Conservation (phyloP, 768 basidiomycete genomes). For the Solioccasus polychromus region DNA sequence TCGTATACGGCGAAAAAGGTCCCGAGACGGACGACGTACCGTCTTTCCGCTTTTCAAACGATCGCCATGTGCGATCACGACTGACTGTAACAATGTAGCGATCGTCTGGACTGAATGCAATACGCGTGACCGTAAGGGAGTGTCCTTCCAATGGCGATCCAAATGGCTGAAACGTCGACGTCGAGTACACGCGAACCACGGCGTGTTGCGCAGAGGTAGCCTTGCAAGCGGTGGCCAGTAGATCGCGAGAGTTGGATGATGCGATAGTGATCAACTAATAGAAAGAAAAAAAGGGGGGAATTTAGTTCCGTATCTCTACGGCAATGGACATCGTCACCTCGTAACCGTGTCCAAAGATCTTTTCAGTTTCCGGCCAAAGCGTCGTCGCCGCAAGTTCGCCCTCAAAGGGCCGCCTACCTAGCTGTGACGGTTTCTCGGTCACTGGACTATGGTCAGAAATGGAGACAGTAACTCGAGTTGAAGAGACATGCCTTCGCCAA, state of each 20-base stretch:
- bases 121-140: slow-evolving; percentile 82
- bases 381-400: slow-evolving; percentile 85
- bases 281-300: not conserved
- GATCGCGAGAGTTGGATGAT: slow-evolving; percentile 61
- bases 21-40: slow-evolving; percentile 28
- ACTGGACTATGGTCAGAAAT: slow-evolving; percentile 8
- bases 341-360: slow-evolving; percentile 97
- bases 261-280: slow-evolving; percentile 75
- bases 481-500: slow-evolving; percentile 53
- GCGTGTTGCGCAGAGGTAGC: slow-evolving; percentile 88
- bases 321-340: slow-evolving; percentile 52
- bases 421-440: slow-evolving; percentile 12
- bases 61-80: slow-evolving; percentile 87
- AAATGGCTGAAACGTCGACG: slow-evolving; percentile 63
- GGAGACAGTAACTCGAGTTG: not conserved
- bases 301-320: not conserved
- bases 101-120: slow-evolving; percentile 89
- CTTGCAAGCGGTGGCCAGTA: slow-evolving; percentile 90
- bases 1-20: not conserved
- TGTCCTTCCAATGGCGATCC: slow-evolving; percentile 81
- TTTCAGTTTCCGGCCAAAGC: slow-evolving; percentile 96
- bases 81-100: slow-evolving; percentile 78
- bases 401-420: slow-evolving; percentile 68
- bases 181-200: slow-evolving; percentile 78
- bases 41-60: slow-evolving; percentile 56